phyloP scores from a whole-genome alignment of 129 eudicot genomes.

The Dittrichia graveolens region DNA sequence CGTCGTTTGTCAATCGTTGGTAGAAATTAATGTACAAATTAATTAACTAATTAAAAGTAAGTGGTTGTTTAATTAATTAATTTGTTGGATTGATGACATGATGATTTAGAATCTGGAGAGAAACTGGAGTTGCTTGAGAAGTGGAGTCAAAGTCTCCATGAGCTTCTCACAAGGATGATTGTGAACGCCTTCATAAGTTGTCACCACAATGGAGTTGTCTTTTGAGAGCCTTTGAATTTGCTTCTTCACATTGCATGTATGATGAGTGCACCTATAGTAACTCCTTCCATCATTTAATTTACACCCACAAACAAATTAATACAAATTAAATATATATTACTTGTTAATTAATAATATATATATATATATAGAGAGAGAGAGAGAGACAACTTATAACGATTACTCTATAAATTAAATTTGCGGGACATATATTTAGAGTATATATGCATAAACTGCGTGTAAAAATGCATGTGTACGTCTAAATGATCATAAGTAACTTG shows the following conservation, averaged over 20 bases:
- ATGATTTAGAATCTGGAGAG: conserved; percentile 74
- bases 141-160: conserved; percentile 95
- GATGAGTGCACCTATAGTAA: conserved; percentile 94
- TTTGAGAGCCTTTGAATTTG: conserved; percentile 92
- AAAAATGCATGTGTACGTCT: too few species aligned
- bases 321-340: neutral
- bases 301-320: conserved; percentile 16
- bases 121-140: conserved; percentile 93
- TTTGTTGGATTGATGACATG: neutral
- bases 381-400: too few species aligned
- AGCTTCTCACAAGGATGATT: conserved; percentile 97
- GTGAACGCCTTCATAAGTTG: conserved; percentile 92
- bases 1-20: conserved; percentile 28
- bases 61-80: neutral
- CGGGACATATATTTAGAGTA: too few species aligned
- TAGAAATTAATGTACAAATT: conserved; percentile 31
- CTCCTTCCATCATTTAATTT: conserved; percentile 56
- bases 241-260: conserved; percentile 99
- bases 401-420: too few species aligned
- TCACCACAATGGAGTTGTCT: conserved; percentile 80
- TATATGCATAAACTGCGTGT: too few species aligned
- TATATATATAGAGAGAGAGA: neutral
- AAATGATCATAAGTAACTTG: too few species aligned
- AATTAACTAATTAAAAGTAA: conserved; percentile 17
- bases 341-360: neutral